Base-by-base conservation (phyloP, 495 filamentous ascomycete genomes). In the Clavariopsis aquatica region DNA sequence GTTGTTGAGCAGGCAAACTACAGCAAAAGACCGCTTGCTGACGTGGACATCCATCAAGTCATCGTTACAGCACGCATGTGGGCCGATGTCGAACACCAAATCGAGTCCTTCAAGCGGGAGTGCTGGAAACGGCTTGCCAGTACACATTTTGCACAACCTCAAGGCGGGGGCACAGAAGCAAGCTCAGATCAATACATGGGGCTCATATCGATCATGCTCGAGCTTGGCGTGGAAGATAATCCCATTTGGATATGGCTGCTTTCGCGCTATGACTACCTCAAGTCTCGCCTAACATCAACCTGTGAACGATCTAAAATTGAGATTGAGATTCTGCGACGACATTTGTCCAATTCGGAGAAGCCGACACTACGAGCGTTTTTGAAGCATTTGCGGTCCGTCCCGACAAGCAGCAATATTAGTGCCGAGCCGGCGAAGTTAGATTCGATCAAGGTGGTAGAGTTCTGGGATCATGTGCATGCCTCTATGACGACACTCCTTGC, bases 191-290 rank as follows among this genome's bases (percentile, higher is more conserved):
- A 93, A 72, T 85, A 96, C 73, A 91, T 96, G 88, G 89, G 93
- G 66, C 77, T 96, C 51, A 96, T 96, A 47, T 82, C 88, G 15
- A 83, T 96, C 17, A 80, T 98, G 28, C 75, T 98, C 27, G 93
- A 98, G 75, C 75, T 98, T 19, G 94, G 94, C 23, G 93, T 96
- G 12, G 88, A 94, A 22, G 91, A 98, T 52, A 98, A 96, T 73
- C 94, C 94, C 10, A 93, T 98, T 54, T 96, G 89, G 89, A 83
- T 91, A 1, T 98, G 94, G 94, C 83, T 98, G 41, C 77, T 92
- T 56, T 96, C 89, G 69, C 85, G 91, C 6, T 92, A 90, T 69
- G 90, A 96, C 51, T 89, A 93, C 69, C 76, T 98, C 38, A 96
- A 92, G 71, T 85, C 84, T 60, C 93, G 89, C 65, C 92, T 96